Evolutionary conservation across 2,329 filamentous ascomycete genomes (phyloP), one percentile per base, ranked within the genome.

Genomic region (Rachicladosporium sp.): DNA sequence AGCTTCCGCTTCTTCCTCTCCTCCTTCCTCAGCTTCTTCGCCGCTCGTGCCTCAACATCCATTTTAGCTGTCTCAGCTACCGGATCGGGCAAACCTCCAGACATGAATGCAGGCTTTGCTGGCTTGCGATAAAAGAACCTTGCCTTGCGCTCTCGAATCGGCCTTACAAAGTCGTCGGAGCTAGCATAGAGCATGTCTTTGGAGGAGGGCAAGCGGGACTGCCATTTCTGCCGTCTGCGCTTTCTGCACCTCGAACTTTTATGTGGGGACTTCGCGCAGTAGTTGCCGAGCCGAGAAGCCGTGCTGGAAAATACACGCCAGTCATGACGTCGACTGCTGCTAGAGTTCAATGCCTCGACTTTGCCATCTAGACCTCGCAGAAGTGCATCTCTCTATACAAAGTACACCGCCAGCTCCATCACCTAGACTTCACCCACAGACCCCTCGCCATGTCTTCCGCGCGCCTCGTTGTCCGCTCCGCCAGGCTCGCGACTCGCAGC

Each of bases 401-500:
- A 19, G 15, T 19, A 32, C 12, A 32, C 30, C 30, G 12, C 11
- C 31, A 39, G 3, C 21, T 35, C 32, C 37, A 12, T 37, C 29
- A 21, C 38, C 37, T 11, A 12, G 27, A 15, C 33, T 41, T 10
- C 15, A 33, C 21, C 38, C 21, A 35, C 33, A 38, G 39, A 50
- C 19, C 7, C 19, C 6, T 27, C 30, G 35, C 4, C 33, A 74
- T 75, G 71, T 60, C 65, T 38, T 59, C 64, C 21, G 56, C 64
- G 37, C 62, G 68, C 45, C 47, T 69, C 13, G 52, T 66, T 27
- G 48, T 62, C 46, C 66, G 68, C 57, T 62, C 65, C 12, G 54
- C 64, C 43, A 63, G 68, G 44, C 57, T 66, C 27, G 51, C 61
- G 3, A 41, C 61, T 35, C 52, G 56, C 34, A 49, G 57, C 37